Percentiles rank a stretch among this genome's conserved stretches.
phyloP scores from a whole-genome alignment of 1,284 basidiomycete genomes.

The Vanrija sp. region DNA sequence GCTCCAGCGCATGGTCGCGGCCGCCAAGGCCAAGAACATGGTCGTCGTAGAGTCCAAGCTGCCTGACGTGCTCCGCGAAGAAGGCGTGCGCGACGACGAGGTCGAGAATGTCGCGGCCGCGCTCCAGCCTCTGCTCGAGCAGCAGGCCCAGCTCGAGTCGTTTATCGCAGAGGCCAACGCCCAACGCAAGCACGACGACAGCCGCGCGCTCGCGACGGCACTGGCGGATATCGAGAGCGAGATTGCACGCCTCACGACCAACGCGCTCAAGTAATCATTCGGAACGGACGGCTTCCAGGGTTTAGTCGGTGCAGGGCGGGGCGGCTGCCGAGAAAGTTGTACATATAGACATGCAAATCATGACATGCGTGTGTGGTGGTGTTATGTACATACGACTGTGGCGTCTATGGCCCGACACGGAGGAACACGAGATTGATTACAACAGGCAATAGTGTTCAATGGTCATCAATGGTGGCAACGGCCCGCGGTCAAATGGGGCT shows the following conservation, averaged over 20 bases:
- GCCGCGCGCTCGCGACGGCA: conserved; percentile 68
- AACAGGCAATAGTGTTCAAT: no score
- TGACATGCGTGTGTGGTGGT: no score
- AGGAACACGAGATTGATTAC: no score
- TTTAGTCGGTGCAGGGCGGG: no score
- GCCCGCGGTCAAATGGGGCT: no score
- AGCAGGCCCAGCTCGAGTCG: conserved; percentile 75
- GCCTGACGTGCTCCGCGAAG: conserved; percentile 23
- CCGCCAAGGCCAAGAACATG: conserved; percentile 23
- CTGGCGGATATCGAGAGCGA: conserved; percentile 72
- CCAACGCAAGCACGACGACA: conserved; percentile 84
- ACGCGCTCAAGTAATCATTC: conserved; percentile 12
- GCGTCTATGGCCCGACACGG: no score
- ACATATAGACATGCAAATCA: no score
- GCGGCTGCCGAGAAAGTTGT: no score
- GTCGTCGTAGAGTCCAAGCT: conserved; percentile 30
- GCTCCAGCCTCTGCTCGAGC: conserved; percentile 81
- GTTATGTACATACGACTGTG: no score
- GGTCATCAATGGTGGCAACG: no score
- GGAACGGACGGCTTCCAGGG: no score
- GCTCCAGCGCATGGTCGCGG: conserved; percentile 48
- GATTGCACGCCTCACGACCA: conserved; percentile 60
- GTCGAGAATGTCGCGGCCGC: conserved; percentile 63
- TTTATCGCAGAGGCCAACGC: conserved; percentile 67
- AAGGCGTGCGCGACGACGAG: conserved; percentile 18